Percentiles rank a stretch among this genome's conserved stretches.
These are phyloP conservation scores for Metschnikowia drakensbergensis DNA, from an alignment of 805 yeast genomes.

Conservation along the genomic window DNA sequence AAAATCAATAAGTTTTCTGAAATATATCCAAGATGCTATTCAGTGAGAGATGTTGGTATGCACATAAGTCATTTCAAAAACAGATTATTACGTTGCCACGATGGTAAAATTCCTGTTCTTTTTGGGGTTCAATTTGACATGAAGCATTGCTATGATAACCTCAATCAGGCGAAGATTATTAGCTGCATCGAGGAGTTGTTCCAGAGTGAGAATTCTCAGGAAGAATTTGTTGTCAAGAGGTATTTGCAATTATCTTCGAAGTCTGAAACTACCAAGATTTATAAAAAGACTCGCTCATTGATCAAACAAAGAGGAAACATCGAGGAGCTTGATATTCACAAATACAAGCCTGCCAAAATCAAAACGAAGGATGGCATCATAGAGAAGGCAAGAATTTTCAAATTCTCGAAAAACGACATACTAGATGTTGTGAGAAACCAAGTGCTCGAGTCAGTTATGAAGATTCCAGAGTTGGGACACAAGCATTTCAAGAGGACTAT, in stretches of 20 bases:
- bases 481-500: slow-evolving; percentile 41
- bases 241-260: background rate
- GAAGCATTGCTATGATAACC: slow-evolving; percentile 69
- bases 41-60: slow-evolving; percentile 45
- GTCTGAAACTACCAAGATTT: background rate
- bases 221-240: slow-evolving; percentile 12
- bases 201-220: slow-evolving; percentile 7
- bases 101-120: slow-evolving; percentile 30
- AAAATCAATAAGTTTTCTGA: background rate
- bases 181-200: slow-evolving; percentile 28
- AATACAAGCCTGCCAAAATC: background rate
- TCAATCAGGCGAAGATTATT: slow-evolving; percentile 47
- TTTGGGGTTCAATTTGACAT: slow-evolving; percentile 71
- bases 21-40: slow-evolving; percentile 31
- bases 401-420: slow-evolving; percentile 43
- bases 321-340: slow-evolving; percentile 2
- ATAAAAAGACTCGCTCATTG: background rate
- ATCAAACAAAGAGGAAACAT: background rate
- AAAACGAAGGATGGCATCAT: slow-evolving; percentile 13
- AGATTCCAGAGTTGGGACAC: slow-evolving; percentile 33
- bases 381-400: slow-evolving; percentile 31
- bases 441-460: slow-evolving; percentile 47
- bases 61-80: slow-evolving; percentile 37
- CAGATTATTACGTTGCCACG: slow-evolving; percentile 2
- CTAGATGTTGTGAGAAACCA: slow-evolving; percentile 48